Evolutionary conservation across 805 yeast genomes (phyloP).

Genomic region (Kurtzmaniella fragi): DNA sequence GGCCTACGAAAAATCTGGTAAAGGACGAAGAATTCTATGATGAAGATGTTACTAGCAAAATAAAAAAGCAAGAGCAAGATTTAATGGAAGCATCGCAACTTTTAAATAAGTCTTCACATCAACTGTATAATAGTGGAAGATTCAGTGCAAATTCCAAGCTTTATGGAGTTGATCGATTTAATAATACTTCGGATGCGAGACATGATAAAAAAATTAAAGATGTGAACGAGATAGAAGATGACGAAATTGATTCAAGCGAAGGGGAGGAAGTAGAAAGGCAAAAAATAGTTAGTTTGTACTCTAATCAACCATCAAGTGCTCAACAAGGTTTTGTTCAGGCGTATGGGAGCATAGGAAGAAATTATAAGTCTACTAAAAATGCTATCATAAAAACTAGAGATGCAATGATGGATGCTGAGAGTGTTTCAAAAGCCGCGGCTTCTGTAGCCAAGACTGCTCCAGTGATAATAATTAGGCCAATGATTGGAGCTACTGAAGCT

Average conservation of each 20-base stretch:
- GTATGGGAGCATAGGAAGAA: constrained; percentile 63
- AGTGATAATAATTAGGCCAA: constrained; percentile 71
- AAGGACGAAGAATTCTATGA: constrained; percentile 5
- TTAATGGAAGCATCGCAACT: constrained; percentile 23
- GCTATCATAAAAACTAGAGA: constrained; percentile 56
- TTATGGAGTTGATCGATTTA: constrained; percentile 26
- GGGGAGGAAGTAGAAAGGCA: constrained; percentile 24
- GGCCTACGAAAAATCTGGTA: background rate
- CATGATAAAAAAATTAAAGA: constrained; percentile 1
- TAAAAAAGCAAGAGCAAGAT: constrained; percentile 6
- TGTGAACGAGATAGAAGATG: background rate
- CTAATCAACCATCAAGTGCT: constrained; percentile 73
- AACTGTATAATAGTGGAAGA: constrained; percentile 12
- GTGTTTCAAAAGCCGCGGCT: constrained; percentile 60
- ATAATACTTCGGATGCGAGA: constrained; percentile 12
- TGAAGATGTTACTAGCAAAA: constrained; percentile 5
- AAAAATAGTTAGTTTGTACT: constrained; percentile 61
- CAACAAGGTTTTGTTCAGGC: constrained; percentile 76
- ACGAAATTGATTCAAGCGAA: constrained; percentile 5
- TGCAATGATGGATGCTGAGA: constrained; percentile 60
- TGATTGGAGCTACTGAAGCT: constrained; percentile 91
- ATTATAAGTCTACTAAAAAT: constrained; percentile 59
- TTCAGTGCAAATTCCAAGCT: constrained; percentile 15
- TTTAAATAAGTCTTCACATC: constrained; percentile 12
- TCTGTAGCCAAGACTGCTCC: constrained; percentile 77